Base-by-base conservation (phyloP, 2,329 filamentous ascomycete species). In the Clarireedia homoeocarpa region DNA sequence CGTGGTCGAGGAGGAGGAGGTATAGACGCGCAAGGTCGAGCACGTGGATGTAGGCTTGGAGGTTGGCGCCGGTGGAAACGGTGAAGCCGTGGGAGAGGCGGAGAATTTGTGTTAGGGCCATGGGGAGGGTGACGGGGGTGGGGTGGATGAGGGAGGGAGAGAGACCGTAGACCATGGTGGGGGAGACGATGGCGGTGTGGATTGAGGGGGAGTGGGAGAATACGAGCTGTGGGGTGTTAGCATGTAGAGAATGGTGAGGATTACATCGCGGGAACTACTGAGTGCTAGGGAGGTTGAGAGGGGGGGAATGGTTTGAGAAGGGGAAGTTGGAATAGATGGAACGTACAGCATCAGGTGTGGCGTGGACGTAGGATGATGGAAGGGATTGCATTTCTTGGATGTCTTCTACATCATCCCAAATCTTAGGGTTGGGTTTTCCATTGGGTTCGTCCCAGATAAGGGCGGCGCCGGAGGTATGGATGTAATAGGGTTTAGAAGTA, bases 331-430 rank as follows among this genome's bases (percentile, higher is more conserved):
- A 5, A 9, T 14, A 14, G 3, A 9, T 6, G 6, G 4, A 15
- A 27, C n/a, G 15, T 36, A 48, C 24, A 2, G n/a, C 10, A 23
- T 56, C 23, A 10, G 23, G 12, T 3, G 23, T 55, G 3, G 15
- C 44, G 9, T 51, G 30, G 15, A 58, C 36, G 17, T 34, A 10
- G 4, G 17, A 40, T 12, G 50, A 34, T 26, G 58, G 59, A 10
- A 55, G 46, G 1, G 58, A 58, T 27, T 42, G 54, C 12, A 60
- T 53, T 4, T 24, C 6, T 17, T 57, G 17, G 5, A 62, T 57
- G 36, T 60, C 60, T 14, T 10, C 49, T 12, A 62, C 40, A 56
- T 60, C 58, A 20, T 62, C 58, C 49, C 54, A 62, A 1, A 60
- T 30, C 44, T 46, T 53, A 2, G 5, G 17, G 4, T 50, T 48